These are phyloP conservation scores for Mycena rosella DNA, from an alignment of 768 basidiomycete genomes.

Conservation along the genomic window DNA sequence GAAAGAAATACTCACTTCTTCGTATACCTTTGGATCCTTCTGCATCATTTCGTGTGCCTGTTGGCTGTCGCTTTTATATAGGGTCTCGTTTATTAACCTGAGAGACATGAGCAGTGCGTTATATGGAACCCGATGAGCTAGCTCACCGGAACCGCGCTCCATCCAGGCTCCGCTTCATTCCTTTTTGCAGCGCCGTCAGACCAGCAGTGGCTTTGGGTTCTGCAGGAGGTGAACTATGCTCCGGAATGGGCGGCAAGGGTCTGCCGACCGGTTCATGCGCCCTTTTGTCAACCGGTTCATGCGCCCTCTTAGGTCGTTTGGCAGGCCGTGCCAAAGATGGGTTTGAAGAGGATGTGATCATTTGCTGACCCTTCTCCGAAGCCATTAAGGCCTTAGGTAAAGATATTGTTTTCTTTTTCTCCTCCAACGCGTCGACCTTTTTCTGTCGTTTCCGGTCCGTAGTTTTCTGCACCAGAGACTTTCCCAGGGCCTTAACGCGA, in stretches of 20 bases:
- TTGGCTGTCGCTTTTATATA: conserved; percentile 89
- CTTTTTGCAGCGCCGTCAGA: conserved; percentile 81
- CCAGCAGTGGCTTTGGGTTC: conserved; percentile 32
- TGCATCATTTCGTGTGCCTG: conserved; percentile 87
- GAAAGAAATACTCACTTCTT: conserved; percentile 70
- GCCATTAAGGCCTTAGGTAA: conserved; percentile 39
- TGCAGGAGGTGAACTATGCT: conserved; percentile 12
- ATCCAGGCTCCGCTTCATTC: conserved; percentile 83
- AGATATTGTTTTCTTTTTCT: conserved; percentile 40
- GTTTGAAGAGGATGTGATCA: conserved; percentile 21
- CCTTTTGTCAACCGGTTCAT: conserved; percentile 26
- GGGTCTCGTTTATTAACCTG: conserved; percentile 91
- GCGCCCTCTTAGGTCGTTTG: conserved; percentile 29
- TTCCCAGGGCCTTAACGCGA: conserved; percentile 31
- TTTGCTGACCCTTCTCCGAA: conserved; percentile 31
- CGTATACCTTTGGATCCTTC: conserved; percentile 82
- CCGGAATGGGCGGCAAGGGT: conserved; percentile 34
- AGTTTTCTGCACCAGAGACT: conserved; percentile 33
- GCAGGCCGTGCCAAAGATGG: conserved; percentile 27
- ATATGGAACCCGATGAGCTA: not conserved
- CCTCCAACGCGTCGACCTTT: conserved; percentile 37
- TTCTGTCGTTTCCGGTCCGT: conserved; percentile 38
- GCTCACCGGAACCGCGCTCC: conserved; percentile 89
- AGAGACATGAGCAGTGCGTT: not conserved
- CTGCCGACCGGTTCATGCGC: conserved; percentile 22